Conservation (phyloP, 805 yeast species). For the Myxozyma melibiosi region DNA sequence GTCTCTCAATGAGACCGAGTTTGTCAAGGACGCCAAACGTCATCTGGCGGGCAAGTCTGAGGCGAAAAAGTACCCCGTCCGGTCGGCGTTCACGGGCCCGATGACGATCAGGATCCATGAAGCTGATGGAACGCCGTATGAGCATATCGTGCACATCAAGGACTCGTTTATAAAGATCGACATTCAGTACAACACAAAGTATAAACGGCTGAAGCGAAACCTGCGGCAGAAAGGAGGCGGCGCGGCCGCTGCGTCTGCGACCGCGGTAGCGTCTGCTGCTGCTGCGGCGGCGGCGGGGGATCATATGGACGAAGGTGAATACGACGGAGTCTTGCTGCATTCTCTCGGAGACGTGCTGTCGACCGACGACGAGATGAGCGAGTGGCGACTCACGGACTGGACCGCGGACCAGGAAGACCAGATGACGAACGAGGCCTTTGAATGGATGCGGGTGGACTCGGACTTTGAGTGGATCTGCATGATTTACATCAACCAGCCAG, state of each 20-base stretch:
- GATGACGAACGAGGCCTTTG: constrained; percentile 82
- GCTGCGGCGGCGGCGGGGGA: constrained; percentile 24
- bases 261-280: constrained; percentile 22
- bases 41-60: constrained; percentile 30
- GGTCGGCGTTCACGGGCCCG: constrained; percentile 77
- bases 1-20: constrained; percentile 45
- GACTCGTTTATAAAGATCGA: constrained; percentile 85
- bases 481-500: constrained; percentile 81
- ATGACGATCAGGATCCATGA: constrained; percentile 97
- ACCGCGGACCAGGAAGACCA: constrained; percentile 67
- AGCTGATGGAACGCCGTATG: constrained; percentile 98
- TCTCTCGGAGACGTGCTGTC: constrained; percentile 79
- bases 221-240: constrained; percentile 47
- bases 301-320: constrained; percentile 19
- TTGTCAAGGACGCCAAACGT: constrained; percentile 46
- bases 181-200: constrained; percentile 92
- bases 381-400: constrained; percentile 78
- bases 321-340: constrained; percentile 48
- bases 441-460: constrained; percentile 97
- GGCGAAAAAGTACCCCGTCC: constrained; percentile 24
- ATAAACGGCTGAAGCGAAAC: constrained; percentile 74
- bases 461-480: constrained; percentile 96
- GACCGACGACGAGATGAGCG: constrained; percentile 57
- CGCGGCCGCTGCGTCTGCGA: constrained; percentile 2
- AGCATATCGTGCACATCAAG: constrained; percentile 89